These are phyloP conservation scores for Zopfochytrium polystomum DNA, from an alignment of 371 early-diverging fungal species.

Conservation along the genomic window DNA sequence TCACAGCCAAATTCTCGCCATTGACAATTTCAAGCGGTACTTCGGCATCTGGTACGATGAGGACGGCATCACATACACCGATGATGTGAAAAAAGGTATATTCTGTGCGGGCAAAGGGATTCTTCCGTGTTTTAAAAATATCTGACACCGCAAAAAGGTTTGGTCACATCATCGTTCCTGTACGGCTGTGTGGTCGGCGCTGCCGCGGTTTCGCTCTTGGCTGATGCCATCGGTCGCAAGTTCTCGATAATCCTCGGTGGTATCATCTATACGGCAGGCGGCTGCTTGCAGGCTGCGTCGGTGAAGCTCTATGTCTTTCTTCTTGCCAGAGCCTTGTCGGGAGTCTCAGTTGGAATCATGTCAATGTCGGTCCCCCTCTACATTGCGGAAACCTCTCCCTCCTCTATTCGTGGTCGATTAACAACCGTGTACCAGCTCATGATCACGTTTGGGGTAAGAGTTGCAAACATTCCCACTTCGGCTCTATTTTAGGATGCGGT, in stretches of 20 bases:
- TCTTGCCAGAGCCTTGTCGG: constrained; percentile 63
- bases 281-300: constrained; percentile 68
- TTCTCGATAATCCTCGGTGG: constrained; percentile 66
- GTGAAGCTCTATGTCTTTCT: constrained; percentile 54
- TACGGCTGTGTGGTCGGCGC: constrained; percentile 44
- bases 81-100: neutral
- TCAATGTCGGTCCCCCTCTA: constrained; percentile 85
- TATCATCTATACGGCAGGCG: no score
- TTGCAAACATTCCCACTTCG: neutral
- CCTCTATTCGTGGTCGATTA: constrained; percentile 75
- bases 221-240: constrained; percentile 73
- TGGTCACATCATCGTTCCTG: constrained; percentile 39
- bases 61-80: neutral
- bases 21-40: constrained; percentile 7
- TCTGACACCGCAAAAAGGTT: neutral
- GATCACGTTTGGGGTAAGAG: constrained; percentile 26
- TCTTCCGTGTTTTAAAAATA: no score
- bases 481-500: constrained; percentile 1
- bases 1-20: constrained; percentile 16
- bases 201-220: constrained; percentile 64
- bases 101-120: neutral
- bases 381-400: constrained; percentile 81
- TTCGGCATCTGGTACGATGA: constrained; percentile 8
- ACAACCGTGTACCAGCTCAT: constrained; percentile 27
- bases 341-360: constrained; percentile 78